These are phyloP conservation scores for Penicillium mononematosum DNA, from an alignment of 495 filamentous ascomycete genomes.

Conservation along the genomic window DNA sequence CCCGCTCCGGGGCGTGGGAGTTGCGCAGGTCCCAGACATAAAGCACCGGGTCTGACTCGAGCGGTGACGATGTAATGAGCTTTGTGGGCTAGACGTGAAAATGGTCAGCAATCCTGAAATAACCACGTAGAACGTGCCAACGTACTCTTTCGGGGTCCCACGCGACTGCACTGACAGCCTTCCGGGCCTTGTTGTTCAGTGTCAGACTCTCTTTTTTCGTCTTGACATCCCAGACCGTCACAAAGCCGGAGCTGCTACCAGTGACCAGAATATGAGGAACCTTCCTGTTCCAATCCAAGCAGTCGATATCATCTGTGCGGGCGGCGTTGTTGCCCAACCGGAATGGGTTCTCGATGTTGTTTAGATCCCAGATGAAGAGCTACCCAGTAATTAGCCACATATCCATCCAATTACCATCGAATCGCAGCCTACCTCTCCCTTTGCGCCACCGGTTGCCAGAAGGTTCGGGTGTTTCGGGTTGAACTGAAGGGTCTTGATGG, in stretches of 20 bases:
- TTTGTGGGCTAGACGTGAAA: constrained; percentile 67
- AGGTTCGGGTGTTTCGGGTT: constrained; percentile 92
- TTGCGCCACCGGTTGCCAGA: constrained; percentile 86
- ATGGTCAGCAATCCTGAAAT: constrained; percentile 9
- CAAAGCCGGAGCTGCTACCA: constrained; percentile 89
- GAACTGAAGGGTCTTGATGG: constrained; percentile 95
- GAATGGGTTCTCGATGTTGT: constrained; percentile 83
- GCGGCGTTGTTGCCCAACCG: constrained; percentile 84
- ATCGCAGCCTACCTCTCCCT: constrained; percentile 66
- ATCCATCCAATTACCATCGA: background rate
- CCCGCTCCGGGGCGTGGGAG: constrained; percentile 88
- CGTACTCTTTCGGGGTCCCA: constrained; percentile 85
- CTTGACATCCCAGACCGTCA: constrained; percentile 98
- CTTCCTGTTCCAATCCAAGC: constrained; percentile 97
- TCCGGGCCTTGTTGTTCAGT: constrained; percentile 86
- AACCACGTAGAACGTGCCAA: background rate
- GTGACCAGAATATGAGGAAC: constrained; percentile 94
- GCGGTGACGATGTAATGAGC: constrained; percentile 87
- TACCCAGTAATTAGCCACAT: background rate
- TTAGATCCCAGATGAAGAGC: constrained; percentile 91
- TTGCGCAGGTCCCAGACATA: constrained; percentile 94
- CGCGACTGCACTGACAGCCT: constrained; percentile 90
- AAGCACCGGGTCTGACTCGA: constrained; percentile 86
- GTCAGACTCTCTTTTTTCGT: constrained; percentile 94
- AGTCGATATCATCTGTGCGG: constrained; percentile 89